Evolutionary conservation across 306 rosid species (phyloP).

Genomic region (Inga oerstediana): DNA sequence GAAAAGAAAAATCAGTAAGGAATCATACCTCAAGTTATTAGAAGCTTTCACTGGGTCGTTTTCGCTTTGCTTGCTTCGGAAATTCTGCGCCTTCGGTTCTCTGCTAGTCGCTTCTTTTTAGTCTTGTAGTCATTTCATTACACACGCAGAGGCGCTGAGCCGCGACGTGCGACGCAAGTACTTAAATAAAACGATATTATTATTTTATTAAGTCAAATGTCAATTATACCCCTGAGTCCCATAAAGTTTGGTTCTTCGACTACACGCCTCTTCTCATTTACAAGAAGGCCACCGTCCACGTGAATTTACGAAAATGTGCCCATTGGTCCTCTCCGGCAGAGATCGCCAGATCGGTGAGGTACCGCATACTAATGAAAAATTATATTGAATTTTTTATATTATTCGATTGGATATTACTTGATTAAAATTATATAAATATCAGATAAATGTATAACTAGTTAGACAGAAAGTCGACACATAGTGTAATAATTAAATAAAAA

Average conservation of each 20-base stretch:
- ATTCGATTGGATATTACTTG: too few relatives aligned
- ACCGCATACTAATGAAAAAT: too few relatives aligned
- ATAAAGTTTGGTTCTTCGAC: not conserved
- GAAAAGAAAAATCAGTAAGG: not conserved
- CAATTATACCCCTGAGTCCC: constrained; percentile 22
- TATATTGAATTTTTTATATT: too few relatives aligned
- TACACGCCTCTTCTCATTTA: not conserved
- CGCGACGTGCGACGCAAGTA: constrained; percentile 12
- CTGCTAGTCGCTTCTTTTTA: not conserved
- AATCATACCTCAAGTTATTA: constrained; percentile 37
- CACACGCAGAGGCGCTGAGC: not conserved
- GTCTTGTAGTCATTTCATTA: not conserved
- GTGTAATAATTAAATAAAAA: too few relatives aligned
- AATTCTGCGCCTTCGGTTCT: not conserved
- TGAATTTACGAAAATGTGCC: constrained; percentile 38
- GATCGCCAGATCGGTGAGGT: too few relatives aligned
- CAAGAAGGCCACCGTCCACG: not conserved
- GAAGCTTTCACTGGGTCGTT: not conserved
- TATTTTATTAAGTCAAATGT: constrained; percentile 27
- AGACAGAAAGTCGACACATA: too few relatives aligned
- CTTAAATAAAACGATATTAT: constrained; percentile 12
- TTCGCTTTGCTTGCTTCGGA: not conserved
- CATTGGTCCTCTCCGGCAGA: not conserved
- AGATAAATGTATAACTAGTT: too few relatives aligned
- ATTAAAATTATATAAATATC: too few relatives aligned